Base-by-base conservation (phyloP, 495 filamentous ascomycete genomes). In the Platismatia glauca region DNA sequence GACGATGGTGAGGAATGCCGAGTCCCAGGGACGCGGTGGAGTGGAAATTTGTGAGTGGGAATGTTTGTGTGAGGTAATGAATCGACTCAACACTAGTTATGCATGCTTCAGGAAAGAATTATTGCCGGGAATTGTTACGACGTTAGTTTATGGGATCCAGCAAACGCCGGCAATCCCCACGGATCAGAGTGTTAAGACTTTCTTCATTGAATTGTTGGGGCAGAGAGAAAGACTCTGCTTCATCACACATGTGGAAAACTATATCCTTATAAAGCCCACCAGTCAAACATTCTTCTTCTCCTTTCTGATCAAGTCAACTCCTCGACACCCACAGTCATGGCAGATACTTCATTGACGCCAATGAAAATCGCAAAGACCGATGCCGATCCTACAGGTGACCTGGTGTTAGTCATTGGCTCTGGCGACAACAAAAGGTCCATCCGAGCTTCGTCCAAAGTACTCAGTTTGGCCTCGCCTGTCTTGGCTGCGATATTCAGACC, bases 401-500 rank as follows among this genome's bases (percentile, higher is more conserved):
- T 57, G 7, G 18, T 55, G 34, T 55, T 55, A 11, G 27, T 22
- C 1, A 43, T 57, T 2, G 60, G 53, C n/a, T n/a, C 8, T 18
- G 35, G 39, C 33, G 7, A 24, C 3, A 50, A 58, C 35, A 27
- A 66, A 60, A n/a, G 20, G 20, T 13, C 18, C 3, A 50, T 71
- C 53, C 63, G 58, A 24, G 63, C 69, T 22, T 71, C 69, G 33
- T 71, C 69, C 0, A 71, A 71, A 31, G 57, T 64, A 9, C 53
- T 71, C 8, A 63, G 66, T 2, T 38, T 61, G 22, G 69, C 69
- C 31, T 71, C 69, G 9, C 58, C 60, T 15, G 69, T 64, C 37
- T 69, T 71, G 35, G 59, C 62, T 22, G 69, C 69, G 33, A 69
- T 69, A 60, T 66, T 71, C 58, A 69, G 69, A 20, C 63, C 66